Evolutionary conservation across 805 yeast genomes (phyloP).

Genomic region (Candida vartiovaarae): DNA sequence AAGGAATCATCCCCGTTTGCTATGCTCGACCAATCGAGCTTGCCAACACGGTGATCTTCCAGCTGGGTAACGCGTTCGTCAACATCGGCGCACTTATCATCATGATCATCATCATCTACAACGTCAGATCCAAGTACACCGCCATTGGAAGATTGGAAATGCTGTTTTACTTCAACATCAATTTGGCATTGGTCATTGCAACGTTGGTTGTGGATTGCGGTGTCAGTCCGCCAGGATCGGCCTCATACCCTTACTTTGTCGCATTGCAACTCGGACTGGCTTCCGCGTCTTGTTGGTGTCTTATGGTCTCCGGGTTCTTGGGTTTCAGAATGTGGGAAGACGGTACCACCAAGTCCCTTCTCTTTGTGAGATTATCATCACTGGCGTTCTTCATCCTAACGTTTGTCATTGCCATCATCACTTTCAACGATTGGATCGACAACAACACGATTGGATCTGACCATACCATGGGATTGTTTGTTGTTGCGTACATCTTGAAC

Average conservation of each 20-base stretch:
- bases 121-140: slow-evolving; percentile 78
- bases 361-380: slow-evolving; percentile 46
- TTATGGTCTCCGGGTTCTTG: slow-evolving; percentile 67
- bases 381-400: slow-evolving; percentile 52
- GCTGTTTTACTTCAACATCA: slow-evolving; percentile 60
- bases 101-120: slow-evolving; percentile 62
- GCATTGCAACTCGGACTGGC: slow-evolving; percentile 72
- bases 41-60: slow-evolving; percentile 88
- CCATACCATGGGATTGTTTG: slow-evolving; percentile 62
- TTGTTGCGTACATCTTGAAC: slow-evolving; percentile 64
- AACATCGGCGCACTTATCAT: slow-evolving; percentile 69
- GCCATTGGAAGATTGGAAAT: slow-evolving; percentile 92
- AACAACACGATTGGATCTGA: slow-evolving; percentile 35
- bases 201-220: slow-evolving; percentile 86
- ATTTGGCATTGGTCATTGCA: slow-evolving; percentile 50
- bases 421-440: slow-evolving; percentile 62
- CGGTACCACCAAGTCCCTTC: slow-evolving; percentile 65
- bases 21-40: slow-evolving; percentile 80
- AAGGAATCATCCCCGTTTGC: slow-evolving; percentile 71
- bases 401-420: slow-evolving; percentile 61
- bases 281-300: slow-evolving; percentile 61
- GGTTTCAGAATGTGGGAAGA: slow-evolving; percentile 95
- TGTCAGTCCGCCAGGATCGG: slow-evolving; percentile 80
- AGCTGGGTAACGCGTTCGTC: slow-evolving; percentile 80
- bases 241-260: slow-evolving; percentile 73